Conservation (phyloP, 345 rosid genomes). For the Arabis alpina region DNA sequence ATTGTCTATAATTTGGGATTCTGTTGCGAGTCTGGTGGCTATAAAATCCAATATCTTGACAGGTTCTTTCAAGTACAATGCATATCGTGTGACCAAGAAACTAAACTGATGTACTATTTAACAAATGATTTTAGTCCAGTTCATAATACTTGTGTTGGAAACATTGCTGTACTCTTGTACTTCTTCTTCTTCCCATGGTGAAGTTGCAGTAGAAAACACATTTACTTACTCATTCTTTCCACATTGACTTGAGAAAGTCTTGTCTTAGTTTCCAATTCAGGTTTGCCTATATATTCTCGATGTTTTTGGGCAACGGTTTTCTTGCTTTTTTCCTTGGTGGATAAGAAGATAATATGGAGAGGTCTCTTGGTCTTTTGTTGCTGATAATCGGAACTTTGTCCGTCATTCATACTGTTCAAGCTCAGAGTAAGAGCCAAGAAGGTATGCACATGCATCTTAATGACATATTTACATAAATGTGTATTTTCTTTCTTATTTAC, state of each 20-base stretch:
- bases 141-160: not conserved
- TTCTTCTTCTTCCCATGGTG: not conserved
- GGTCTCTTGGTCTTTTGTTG: constrained; percentile 4
- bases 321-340: not conserved
- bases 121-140: constrained; percentile 14
- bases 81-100: too few relatives aligned
- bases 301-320: not conserved
- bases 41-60: too few relatives aligned
- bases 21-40: too few relatives aligned
- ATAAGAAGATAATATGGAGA: constrained; percentile 26
- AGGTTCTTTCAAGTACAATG: too few relatives aligned
- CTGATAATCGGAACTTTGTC: not conserved
- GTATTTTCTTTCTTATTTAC: not conserved
- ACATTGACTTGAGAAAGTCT: constrained; percentile 14
- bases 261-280: not conserved
- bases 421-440: constrained; percentile 45
- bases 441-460: constrained; percentile 26
- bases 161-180: not conserved
- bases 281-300: constrained; percentile 6
- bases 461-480: not conserved
- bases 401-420: constrained; percentile 27
- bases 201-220: constrained; percentile 15
- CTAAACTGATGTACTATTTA: not conserved
- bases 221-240: not conserved
- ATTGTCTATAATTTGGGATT: too few relatives aligned